These are phyloP conservation scores for Chaetomium tenue DNA, from an alignment of 495 filamentous ascomycete genomes.

Conservation along the genomic window DNA sequence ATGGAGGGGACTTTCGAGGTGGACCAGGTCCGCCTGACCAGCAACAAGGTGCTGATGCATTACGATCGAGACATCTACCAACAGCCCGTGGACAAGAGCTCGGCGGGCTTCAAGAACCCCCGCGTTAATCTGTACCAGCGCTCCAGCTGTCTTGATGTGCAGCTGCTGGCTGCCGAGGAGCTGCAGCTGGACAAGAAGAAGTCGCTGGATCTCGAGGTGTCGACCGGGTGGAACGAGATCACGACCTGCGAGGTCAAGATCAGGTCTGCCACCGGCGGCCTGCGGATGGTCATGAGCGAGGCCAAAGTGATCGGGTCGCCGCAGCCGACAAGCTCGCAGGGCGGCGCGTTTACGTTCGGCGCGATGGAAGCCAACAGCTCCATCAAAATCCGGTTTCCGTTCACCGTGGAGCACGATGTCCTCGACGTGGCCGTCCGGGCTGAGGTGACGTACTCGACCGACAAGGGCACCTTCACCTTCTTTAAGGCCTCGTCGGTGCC, in stretches of 20 bases:
- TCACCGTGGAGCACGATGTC: slow-evolving; percentile 77
- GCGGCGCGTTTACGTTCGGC: slow-evolving; percentile 66
- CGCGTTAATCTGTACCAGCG: slow-evolving; percentile 50
- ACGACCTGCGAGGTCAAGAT: slow-evolving; percentile 66
- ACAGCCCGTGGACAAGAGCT: slow-evolving; percentile 44
- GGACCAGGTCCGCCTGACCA: slow-evolving; percentile 66
- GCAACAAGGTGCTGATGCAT: slow-evolving; percentile 67
- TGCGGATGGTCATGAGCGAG: slow-evolving; percentile 77
- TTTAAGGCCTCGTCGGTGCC: slow-evolving; percentile 61
- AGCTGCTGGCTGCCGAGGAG: slow-evolving; percentile 48
- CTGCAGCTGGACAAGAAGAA: slow-evolving; percentile 76
- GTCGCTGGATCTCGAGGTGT: slow-evolving; percentile 69
- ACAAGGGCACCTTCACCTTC: slow-evolving; percentile 68
- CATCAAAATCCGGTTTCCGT: slow-evolving; percentile 68
- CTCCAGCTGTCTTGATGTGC: slow-evolving; percentile 48
- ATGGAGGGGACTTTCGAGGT: slow-evolving; percentile 74
- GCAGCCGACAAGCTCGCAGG: slow-evolving; percentile 57
- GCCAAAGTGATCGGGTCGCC: slow-evolving; percentile 56
- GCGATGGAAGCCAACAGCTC: slow-evolving; percentile 50
- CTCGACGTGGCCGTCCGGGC: slow-evolving; percentile 68
- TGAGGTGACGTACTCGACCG: slow-evolving; percentile 76
- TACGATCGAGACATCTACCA: slow-evolving; percentile 53
- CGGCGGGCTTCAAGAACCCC: slow-evolving; percentile 42
- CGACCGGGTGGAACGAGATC: slow-evolving; percentile 76
- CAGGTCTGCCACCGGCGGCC: slow-evolving; percentile 78